Base-by-base conservation (phyloP, 2,329 filamentous ascomycete genomes). In the Diaporthe capsici region DNA sequence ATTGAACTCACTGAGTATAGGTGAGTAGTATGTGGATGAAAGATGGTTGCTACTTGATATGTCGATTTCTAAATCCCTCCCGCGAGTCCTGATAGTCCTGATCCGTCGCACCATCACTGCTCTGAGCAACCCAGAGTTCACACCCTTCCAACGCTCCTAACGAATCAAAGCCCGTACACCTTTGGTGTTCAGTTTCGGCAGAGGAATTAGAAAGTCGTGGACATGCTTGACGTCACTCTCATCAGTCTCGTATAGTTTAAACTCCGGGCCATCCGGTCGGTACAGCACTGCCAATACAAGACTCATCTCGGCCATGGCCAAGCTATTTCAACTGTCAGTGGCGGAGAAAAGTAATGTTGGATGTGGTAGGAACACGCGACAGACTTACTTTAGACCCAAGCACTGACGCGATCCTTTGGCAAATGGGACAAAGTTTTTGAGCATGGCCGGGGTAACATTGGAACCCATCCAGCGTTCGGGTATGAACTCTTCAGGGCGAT, bases 281-380 rank as follows among this genome's bases (percentile, higher is more conserved):
- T 44, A 71, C 7, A 58, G 8, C 20, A 42, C 53, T 7, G 67
- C 67, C n/a, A 71, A 6, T 3, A 37, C 42, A 10, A 55, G n/a
- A 28, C 39, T 42, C 22, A 86, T 77, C 77, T 86, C 85, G 0
- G 84, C 83, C 42, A 83, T 80, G 2, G 84, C 84, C 7, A 86
- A 81, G 44, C 83, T 82, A 42, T 42, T 42, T 42, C 39, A 42
- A 10, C 5, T 42, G 39, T 42, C 39, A 42, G 39, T 15, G 39
- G 13, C 15, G 39, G 12, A 37, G 12, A 42, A 42, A 42, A 42
- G 39, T 42, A 4, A 42, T 15, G 39, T 4, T 42, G 39, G 12
- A 42, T 42, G 39, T n/a, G n/a, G n/a, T 42, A 42, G 39, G 15
- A 13, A 13, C 39, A 3, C 39, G 12, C 12, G 39, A 42, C 3